phyloP scores from a whole-genome alignment of 2,329 filamentous ascomycete species.

The Colletotrichum lindemuthianum region DNA sequence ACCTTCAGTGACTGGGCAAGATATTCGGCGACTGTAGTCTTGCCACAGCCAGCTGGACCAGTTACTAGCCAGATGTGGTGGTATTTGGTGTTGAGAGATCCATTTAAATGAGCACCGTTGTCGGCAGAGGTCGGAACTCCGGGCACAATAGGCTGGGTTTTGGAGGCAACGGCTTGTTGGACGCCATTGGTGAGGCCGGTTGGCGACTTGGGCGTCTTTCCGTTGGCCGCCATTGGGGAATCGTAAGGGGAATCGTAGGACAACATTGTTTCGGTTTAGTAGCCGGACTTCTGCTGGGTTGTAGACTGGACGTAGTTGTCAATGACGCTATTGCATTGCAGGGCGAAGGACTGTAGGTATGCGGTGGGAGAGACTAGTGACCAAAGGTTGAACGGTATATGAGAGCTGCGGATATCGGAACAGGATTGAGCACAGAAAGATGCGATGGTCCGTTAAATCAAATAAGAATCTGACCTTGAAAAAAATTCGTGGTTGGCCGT shows the following conservation, averaged over 20 bases:
- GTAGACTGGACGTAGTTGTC: background rate
- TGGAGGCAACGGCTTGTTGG: constrained; percentile 43
- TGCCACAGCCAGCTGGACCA: constrained; percentile 82
- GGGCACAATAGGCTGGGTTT: constrained; percentile 32
- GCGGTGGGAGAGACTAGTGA: background rate
- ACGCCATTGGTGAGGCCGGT: constrained; percentile 39
- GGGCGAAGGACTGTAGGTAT: background rate
- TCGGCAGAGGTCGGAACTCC: constrained; percentile 38
- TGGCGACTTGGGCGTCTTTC: constrained; percentile 45
- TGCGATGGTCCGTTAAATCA: too few species aligned
- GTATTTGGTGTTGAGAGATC: constrained; percentile 47
- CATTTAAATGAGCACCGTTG: constrained; percentile 44
- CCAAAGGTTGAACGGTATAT: background rate
- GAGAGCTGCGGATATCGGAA: too few species aligned
- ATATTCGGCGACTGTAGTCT: constrained; percentile 77
- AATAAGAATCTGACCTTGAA: too few species aligned
- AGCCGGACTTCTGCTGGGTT: too few species aligned
- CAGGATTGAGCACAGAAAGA: too few species aligned
- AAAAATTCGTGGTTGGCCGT: too few species aligned
- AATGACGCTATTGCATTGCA: constrained; percentile 26
- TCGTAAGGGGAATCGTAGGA: constrained; percentile 63
- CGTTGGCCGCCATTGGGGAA: constrained; percentile 55
- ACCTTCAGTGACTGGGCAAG: constrained; percentile 70
- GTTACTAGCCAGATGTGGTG: constrained; percentile 86
- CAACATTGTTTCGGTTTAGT: constrained; percentile 51